Conservation (phyloP, 208 protist species). For the Zelonia costaricensis region DNA sequence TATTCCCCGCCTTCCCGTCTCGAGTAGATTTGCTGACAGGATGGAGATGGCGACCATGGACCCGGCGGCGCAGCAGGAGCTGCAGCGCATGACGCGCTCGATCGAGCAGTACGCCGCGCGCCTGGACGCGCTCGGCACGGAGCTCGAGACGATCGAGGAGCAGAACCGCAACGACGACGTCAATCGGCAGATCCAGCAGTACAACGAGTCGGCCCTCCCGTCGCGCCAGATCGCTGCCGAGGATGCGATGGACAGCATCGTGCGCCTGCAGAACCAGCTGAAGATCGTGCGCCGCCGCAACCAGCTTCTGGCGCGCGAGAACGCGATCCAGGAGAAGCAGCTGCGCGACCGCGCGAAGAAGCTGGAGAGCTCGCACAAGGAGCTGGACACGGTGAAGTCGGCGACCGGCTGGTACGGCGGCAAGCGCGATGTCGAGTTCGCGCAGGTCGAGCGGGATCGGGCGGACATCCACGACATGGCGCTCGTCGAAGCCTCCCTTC, state of each 20-base stretch:
- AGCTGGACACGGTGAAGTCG: slow-evolving; percentile 45
- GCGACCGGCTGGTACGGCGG: slow-evolving; percentile 74
- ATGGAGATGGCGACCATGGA: slow-evolving; percentile 29
- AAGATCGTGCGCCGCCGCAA: slow-evolving; percentile 84
- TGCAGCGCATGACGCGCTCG: slow-evolving; percentile 56
- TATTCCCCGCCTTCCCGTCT: background rate
- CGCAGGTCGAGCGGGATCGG: slow-evolving; percentile 32
- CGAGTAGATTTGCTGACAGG: background rate
- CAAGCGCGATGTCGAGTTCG: slow-evolving; percentile 45
- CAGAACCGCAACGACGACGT: slow-evolving; percentile 78
- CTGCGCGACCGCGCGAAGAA: slow-evolving; percentile 56
- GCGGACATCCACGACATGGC: slow-evolving; percentile 66
- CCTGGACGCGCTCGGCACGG: slow-evolving; percentile 48
- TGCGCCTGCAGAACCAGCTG: slow-evolving; percentile 85
- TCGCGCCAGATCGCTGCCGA: slow-evolving; percentile 70
- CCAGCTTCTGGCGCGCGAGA: slow-evolving; percentile 72
- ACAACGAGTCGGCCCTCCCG: slow-evolving; percentile 41
- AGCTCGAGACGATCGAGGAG: slow-evolving; percentile 52
- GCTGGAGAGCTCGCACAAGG: slow-evolving; percentile 41
- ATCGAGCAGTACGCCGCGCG: slow-evolving; percentile 59
- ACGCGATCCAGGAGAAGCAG: slow-evolving; percentile 61
- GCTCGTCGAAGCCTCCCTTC: slow-evolving; percentile 49
- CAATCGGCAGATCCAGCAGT: slow-evolving; percentile 62
- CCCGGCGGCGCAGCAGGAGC: slow-evolving; percentile 38
- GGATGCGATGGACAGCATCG: slow-evolving; percentile 82